Evolutionary conservation across 176 grass and related monocot species (phyloP).

Genomic region (Melocanna baccifera): DNA sequence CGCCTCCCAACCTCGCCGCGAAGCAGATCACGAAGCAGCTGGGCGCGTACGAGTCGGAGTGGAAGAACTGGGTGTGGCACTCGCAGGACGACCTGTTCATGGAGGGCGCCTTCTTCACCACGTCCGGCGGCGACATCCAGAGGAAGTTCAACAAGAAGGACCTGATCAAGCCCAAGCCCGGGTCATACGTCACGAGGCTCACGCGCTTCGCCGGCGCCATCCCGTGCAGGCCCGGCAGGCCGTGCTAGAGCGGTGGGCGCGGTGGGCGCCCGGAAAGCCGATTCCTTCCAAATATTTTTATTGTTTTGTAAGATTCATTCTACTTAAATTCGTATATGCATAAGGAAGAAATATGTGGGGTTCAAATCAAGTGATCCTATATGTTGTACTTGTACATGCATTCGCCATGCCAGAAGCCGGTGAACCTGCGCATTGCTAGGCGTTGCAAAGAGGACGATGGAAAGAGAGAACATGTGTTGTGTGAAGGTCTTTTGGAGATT

Average conservation of each 20-base stretch:
- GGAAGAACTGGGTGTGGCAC: conserved; percentile 81
- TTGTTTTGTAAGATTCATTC: background rate
- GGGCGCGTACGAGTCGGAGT: conserved; percentile 37
- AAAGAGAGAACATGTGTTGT: background rate
- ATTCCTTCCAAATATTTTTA: background rate
- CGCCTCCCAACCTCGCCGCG: conserved; percentile 58
- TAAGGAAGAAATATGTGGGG: conserved; percentile 23
- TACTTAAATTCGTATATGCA: conserved; percentile 8
- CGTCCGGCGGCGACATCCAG: conserved; percentile 37
- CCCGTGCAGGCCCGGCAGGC: conserved; percentile 42
- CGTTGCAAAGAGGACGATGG: background rate
- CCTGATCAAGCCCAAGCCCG: conserved; percentile 58
- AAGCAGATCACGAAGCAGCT: conserved; percentile 75
- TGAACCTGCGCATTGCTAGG: background rate
- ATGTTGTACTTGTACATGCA: background rate
- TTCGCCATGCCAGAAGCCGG: background rate
- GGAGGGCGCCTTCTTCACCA: conserved; percentile 57
- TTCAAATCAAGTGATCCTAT: background rate
- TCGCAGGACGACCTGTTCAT: conserved; percentile 66
- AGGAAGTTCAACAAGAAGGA: conserved; percentile 35
- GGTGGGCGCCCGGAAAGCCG: background rate
- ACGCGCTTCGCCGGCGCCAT: conserved; percentile 58
- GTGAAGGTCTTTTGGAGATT: background rate
- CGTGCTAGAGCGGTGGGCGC: conserved; percentile 39
- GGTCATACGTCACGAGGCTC: conserved; percentile 62